phyloP scores from a whole-genome alignment of 1,284 basidiomycete species.

The Grifola frondosa region DNA sequence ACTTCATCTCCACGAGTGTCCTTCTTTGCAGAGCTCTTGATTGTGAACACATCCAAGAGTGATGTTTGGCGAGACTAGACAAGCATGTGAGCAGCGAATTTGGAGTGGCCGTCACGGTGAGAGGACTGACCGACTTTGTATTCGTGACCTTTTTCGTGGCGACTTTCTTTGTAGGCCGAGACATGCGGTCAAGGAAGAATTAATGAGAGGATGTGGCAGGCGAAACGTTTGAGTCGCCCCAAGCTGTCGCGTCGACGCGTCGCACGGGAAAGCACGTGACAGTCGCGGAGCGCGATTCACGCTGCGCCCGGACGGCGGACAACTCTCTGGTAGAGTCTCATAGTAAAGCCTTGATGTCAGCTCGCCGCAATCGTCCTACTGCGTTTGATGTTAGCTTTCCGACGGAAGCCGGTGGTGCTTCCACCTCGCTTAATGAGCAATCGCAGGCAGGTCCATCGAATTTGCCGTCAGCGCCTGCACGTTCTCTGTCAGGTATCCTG shows the following conservation, averaged over 20 bases:
- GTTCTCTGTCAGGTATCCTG: too few relatives aligned
- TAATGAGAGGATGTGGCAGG: background rate
- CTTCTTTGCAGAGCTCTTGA: slow-evolving; percentile 11
- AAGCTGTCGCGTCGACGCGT: too few relatives aligned
- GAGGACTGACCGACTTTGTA: slow-evolving; percentile 12
- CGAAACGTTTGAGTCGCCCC: too few relatives aligned
- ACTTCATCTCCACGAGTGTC: slow-evolving; percentile 2
- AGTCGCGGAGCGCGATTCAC: slow-evolving; percentile 2
- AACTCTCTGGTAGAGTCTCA: too few relatives aligned
- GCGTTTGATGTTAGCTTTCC: slow-evolving; percentile 39
- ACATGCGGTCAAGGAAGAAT: slow-evolving; percentile 3
- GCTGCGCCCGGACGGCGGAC: too few relatives aligned
- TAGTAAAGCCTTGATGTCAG: too few relatives aligned
- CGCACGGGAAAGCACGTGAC: background rate
- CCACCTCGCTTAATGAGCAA: background rate
- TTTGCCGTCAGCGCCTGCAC: too few relatives aligned
- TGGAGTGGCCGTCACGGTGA: too few relatives aligned
- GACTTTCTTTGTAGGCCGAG: slow-evolving; percentile 7
- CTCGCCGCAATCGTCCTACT: slow-evolving; percentile 33
- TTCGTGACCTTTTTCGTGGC: slow-evolving; percentile 11
- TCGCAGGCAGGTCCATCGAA: background rate
- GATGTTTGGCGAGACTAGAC: slow-evolving; percentile 22
- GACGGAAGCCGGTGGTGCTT: slow-evolving; percentile 21
- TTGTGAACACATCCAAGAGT: slow-evolving; percentile 18
- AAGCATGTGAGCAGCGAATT: background rate